Evolutionary conservation across 176 grass and related monocot species (phyloP).

Genomic region (Bothriochloa decipiens): DNA sequence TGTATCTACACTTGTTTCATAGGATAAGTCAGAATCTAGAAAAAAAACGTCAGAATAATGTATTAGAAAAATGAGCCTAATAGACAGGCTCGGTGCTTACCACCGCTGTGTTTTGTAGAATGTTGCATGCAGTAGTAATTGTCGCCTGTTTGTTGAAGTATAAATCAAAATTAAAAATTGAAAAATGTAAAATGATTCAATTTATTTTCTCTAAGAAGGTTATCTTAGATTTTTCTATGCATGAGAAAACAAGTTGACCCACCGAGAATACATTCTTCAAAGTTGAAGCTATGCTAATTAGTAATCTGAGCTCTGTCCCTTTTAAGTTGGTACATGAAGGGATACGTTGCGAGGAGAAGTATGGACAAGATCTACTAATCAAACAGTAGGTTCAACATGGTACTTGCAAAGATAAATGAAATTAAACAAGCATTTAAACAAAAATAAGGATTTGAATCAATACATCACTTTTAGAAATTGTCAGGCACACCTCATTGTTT

Average conservation of each 20-base stretch:
- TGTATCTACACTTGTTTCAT: conserved; percentile 49
- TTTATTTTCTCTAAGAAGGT: neutral
- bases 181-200: neutral
- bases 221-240: neutral
- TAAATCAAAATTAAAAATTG: neutral
- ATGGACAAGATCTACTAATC: conserved; percentile 62
- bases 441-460: neutral
- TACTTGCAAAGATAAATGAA: neutral
- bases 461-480: neutral
- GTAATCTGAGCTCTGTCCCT: conserved; percentile 47
- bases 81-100: conserved; percentile 24
- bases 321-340: conserved; percentile 54
- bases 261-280: conserved; percentile 59
- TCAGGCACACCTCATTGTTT: neutral
- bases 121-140: conserved; percentile 60
- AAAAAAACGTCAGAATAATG: neutral
- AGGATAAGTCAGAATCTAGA: conserved; percentile 20
- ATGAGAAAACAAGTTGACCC: conserved; percentile 17
- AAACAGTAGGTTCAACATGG: conserved; percentile 16
- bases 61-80: neutral
- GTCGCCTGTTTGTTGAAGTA: conserved; percentile 58
- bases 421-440: conserved; percentile 10
- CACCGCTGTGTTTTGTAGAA: conserved; percentile 68
- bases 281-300: conserved; percentile 60
- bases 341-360: conserved; percentile 59